Conservation (phyloP, 345 rosid species). For the Diplotaxis tenuifolia region DNA sequence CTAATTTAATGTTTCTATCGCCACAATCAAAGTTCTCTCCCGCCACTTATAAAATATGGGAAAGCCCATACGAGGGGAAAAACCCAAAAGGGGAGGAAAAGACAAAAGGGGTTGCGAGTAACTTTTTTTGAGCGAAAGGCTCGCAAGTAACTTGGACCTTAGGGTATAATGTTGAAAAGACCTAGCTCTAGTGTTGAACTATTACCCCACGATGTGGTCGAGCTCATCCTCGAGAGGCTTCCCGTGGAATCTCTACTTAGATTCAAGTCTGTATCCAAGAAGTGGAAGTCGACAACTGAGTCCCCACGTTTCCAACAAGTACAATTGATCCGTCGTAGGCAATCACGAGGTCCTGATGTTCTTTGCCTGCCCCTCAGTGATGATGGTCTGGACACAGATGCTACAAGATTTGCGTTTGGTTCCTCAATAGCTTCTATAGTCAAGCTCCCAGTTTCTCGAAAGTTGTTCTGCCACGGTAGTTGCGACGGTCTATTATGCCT, state of each 20-base stretch:
- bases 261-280: background rate
- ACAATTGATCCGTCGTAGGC: background rate
- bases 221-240: background rate
- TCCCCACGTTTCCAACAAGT: background rate
- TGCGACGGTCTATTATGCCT: background rate
- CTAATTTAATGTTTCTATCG: no score
- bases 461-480: background rate
- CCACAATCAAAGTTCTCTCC: no score
- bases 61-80: no score
- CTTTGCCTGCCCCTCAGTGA: background rate
- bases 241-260: background rate
- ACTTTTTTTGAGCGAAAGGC: no score
- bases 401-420: background rate
- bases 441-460: background rate
- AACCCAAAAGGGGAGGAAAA: no score
- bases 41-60: no score
- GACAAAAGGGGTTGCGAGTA: no score
- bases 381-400: background rate
- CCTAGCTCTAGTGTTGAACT: background rate
- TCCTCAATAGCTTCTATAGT: background rate
- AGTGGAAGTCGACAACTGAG: background rate
- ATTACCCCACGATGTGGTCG: background rate
- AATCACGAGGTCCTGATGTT: background rate
- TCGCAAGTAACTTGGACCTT: no score
- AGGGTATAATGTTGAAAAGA: background rate